A percentile compares a stretch with the other conserved stretches of the same genome.
These are phyloP conservation scores for Penicillium herquei DNA, from an alignment of 495 filamentous ascomycete species.

Conservation along the genomic window DNA sequence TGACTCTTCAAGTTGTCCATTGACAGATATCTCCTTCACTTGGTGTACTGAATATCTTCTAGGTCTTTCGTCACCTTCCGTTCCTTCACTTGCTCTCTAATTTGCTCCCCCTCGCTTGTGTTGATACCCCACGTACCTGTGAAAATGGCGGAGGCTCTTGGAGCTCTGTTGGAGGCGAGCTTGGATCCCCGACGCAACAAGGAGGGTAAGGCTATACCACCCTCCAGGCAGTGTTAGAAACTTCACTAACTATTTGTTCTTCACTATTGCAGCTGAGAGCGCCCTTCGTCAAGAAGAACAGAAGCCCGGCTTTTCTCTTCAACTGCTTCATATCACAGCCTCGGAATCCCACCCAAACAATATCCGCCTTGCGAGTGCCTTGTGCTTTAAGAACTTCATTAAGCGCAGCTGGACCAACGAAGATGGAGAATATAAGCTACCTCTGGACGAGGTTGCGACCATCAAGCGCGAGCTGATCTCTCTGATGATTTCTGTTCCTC, in stretches of 20 bases:
- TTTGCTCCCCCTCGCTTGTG: conserved; percentile 14
- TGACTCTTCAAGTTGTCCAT: conserved; percentile 1
- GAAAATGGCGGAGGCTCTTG: conserved; percentile 75
- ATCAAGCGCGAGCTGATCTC: conserved; percentile 95
- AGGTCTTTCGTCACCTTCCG: not conserved
- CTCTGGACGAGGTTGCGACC: conserved; percentile 70
- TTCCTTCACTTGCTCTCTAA: conserved; percentile 3
- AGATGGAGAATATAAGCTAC: conserved; percentile 86
- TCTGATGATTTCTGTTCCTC: conserved; percentile 88
- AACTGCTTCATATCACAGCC: conserved; percentile 84
- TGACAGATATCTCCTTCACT: conserved; percentile 6
- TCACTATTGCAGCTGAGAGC: conserved; percentile 63
- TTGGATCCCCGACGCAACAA: conserved; percentile 82
- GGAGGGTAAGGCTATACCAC: conserved; percentile 61
- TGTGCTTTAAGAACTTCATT: conserved; percentile 99
- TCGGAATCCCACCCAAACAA: conserved; percentile 64
- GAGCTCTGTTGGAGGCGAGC: conserved; percentile 76
- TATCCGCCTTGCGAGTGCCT: conserved; percentile 82
- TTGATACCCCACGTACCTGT: conserved; percentile 32
- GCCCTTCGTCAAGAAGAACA: conserved; percentile 71
- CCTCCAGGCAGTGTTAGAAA: not conserved
- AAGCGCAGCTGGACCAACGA: conserved; percentile 90
- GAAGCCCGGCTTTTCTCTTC: conserved; percentile 82
- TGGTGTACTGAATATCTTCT: not conserved
- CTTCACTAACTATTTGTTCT: conserved; percentile 17